Evolutionary conservation across 768 basidiomycete species (phyloP).

Genomic region (Mycena epipterygia): DNA sequence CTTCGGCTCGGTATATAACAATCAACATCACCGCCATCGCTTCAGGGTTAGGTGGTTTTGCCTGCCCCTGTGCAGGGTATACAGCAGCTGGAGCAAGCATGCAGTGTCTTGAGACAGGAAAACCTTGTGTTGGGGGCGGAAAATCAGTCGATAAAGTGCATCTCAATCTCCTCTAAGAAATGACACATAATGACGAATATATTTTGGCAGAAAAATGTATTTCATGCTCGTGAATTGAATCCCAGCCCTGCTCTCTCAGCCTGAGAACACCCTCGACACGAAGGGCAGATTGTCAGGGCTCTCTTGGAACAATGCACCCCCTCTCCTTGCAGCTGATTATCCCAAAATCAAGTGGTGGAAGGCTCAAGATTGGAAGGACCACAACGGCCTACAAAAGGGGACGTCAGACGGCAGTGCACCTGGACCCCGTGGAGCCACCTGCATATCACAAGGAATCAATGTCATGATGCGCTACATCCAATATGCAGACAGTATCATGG

Average conservation of each 20-base stretch:
- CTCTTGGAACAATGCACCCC: no score
- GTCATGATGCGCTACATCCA: background rate
- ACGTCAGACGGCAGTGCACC: background rate
- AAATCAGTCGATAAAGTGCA: background rate
- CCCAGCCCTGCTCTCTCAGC: no score
- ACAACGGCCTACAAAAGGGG: background rate
- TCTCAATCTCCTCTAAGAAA: background rate
- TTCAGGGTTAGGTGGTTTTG: no score
- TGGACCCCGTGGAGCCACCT: background rate
- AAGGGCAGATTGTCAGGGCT: no score
- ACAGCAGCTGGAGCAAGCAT: background rate
- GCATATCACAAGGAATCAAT: slow-evolving; percentile 1
- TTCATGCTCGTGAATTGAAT: no score
- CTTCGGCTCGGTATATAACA: no score
- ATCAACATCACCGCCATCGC: no score
- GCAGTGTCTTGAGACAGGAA: background rate
- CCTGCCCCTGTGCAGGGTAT: no score
- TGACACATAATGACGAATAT: no score
- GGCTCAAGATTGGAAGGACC: background rate
- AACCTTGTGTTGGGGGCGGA: background rate
- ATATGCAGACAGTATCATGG: background rate
- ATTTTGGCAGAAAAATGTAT: no score
- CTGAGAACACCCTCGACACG: no score
- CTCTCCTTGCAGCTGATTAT: background rate
- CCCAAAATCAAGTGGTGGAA: background rate